These are phyloP conservation scores for Cryphonectria naterciae DNA, from an alignment of 2,329 filamentous ascomycete species.

Conservation along the genomic window DNA sequence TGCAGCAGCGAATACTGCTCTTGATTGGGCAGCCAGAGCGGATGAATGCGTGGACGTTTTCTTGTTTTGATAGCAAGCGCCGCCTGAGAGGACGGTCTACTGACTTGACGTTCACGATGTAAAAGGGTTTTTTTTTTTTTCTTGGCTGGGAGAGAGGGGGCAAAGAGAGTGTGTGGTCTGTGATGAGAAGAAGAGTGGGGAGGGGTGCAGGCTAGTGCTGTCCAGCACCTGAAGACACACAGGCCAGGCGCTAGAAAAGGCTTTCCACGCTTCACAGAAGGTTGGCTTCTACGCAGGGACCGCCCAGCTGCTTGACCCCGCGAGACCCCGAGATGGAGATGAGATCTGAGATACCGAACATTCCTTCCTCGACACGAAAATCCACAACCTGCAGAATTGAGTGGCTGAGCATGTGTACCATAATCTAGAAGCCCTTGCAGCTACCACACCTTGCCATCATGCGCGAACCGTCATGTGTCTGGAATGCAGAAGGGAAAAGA, in stretches of 20 bases:
- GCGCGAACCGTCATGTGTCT: background rate
- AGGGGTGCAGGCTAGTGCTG: background rate
- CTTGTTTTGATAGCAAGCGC: background rate
- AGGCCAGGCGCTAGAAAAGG: constrained; percentile 38
- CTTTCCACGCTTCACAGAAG: constrained; percentile 33
- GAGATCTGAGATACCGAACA: background rate
- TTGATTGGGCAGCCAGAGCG: background rate
- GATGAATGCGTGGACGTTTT: background rate
- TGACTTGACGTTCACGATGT: background rate
- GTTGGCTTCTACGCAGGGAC: background rate
- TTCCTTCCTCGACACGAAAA: background rate
- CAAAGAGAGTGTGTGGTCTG: background rate
- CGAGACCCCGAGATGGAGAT: constrained; percentile 7
- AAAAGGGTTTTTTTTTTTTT: background rate
- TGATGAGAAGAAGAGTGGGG: background rate
- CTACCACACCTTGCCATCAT: background rate
- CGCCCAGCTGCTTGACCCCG: constrained; percentile 1
- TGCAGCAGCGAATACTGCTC: background rate
- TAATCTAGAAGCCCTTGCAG: background rate
- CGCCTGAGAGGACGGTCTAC: background rate
- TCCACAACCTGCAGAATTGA: background rate
- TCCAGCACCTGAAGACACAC: constrained; percentile 25
- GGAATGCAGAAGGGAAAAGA: background rate
- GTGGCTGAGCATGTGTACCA: background rate
- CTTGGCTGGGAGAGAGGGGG: background rate